A percentile compares a stretch with the other conserved stretches of the same genome.
Conservation (phyloP, 176 grass and related monocot species). For the Triticum turgidum region DNA sequence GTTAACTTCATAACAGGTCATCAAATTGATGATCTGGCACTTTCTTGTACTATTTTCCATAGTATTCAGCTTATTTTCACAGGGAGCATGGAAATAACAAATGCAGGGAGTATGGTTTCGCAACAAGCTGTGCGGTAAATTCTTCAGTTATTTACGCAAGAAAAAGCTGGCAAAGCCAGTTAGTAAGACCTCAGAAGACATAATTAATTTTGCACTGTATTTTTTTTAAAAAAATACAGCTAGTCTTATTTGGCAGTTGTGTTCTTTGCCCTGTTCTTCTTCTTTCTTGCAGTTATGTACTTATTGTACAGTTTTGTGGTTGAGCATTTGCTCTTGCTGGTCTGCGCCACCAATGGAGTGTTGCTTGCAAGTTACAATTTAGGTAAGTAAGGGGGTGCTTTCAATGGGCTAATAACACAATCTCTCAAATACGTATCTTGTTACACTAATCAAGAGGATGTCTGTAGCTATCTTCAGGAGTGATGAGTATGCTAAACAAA, state of each 20-base stretch:
- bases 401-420: not conserved
- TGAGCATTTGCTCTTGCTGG: not conserved
- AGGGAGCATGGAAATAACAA: not conserved
- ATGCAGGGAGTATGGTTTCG: not conserved
- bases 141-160: not conserved
- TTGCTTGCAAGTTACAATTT: conserved; percentile 18
- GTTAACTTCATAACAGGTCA: conserved; percentile 4
- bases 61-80: not conserved
- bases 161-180: not conserved
- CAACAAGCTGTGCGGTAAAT: not conserved
- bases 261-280: not conserved
- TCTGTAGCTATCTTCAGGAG: not conserved
- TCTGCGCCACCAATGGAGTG: not conserved
- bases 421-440: not conserved
- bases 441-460: not conserved
- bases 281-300: not conserved
- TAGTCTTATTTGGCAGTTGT: not conserved
- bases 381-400: not conserved
- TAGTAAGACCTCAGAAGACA: not conserved
- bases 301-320: not conserved
- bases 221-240: not conserved
- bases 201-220: not conserved
- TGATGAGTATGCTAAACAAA: not conserved
- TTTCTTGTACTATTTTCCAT: not conserved
- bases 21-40: conserved; percentile 9